Conservation (phyloP, 2,329 filamentous ascomycete genomes). For the Cylindrodendrum hubeiense region DNA sequence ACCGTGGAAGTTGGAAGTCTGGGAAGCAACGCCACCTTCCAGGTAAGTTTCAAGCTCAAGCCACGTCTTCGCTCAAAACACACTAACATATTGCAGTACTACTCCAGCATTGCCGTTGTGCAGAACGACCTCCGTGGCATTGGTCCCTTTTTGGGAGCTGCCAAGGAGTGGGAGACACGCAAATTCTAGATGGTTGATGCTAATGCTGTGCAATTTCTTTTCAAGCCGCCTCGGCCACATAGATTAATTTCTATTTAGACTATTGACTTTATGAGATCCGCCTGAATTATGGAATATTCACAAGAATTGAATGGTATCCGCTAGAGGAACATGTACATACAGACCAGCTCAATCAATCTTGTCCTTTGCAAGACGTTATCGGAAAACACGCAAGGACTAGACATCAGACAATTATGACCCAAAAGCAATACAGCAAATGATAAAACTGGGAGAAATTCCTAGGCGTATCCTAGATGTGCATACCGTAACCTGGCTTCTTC, state of each 20-base stretch:
- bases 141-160: slow-evolving; percentile 46
- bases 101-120: slow-evolving; percentile 41
- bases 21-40: slow-evolving; percentile 61
- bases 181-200: not conserved
- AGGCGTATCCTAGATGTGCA: too few relatives aligned
- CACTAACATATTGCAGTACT: slow-evolving; percentile 37
- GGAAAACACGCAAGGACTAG: too few relatives aligned
- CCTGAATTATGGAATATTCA: not conserved
- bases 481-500: too few relatives aligned
- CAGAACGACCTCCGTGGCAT: slow-evolving; percentile 46
- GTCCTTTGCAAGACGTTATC: too few relatives aligned
- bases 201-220: not conserved
- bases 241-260: slow-evolving; percentile 3
- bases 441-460: too few relatives aligned
- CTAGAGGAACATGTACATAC: not conserved
- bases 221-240: not conserved
- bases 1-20: slow-evolving; percentile 66
- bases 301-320: not conserved
- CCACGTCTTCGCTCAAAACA: fast-evolving
- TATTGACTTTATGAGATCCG: not conserved
- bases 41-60: slow-evolving; percentile 50
- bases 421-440: too few relatives aligned
- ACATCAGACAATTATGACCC: too few relatives aligned
- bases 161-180: slow-evolving; percentile 45
- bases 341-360: too few relatives aligned